Conservation (phyloP, 1,139 yeast genomes). For the Scheffersomyces quercinus region DNA sequence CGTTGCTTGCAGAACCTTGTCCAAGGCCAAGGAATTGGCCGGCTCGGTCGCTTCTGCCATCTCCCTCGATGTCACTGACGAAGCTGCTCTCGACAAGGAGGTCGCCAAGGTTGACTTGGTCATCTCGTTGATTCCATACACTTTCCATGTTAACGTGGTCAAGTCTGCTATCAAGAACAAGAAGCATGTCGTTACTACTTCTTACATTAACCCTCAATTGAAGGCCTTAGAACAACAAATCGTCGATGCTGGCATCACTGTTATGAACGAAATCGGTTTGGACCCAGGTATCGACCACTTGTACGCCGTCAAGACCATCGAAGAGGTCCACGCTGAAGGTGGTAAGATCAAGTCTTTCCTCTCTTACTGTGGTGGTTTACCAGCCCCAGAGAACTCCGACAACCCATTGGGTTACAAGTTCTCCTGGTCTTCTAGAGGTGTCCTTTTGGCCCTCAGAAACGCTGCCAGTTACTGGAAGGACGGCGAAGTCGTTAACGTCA, state of each 20-base stretch:
- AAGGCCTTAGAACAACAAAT: conserved; percentile 76
- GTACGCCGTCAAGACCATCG: conserved; percentile 96
- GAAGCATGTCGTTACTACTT: conserved; percentile 93
- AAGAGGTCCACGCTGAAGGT: conserved; percentile 87
- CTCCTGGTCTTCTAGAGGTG: conserved; percentile 99
- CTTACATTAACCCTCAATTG: conserved; percentile 92
- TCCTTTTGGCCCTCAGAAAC: conserved; percentile 90
- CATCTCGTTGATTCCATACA: conserved; percentile 94
- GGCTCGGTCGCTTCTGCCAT: conserved; percentile 78
- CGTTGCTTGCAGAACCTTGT: conserved; percentile 91
- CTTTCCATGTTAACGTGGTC: conserved; percentile 88
- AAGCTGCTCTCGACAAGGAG: conserved; percentile 70
- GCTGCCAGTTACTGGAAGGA: conserved; percentile 86
- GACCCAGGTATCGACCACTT: conserved; percentile 99
- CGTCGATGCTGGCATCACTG: conserved; percentile 82
- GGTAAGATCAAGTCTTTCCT: conserved; percentile 94
- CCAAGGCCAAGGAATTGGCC: conserved; percentile 85
- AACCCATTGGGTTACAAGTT: conserved; percentile 98
- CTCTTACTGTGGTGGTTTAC: conserved; percentile 98
- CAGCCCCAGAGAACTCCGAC: conserved; percentile 96
- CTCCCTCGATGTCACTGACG: conserved; percentile 84
- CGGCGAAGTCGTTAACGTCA: conserved; percentile 77
- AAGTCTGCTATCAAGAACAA: conserved; percentile 89
- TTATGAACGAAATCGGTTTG: conserved; percentile 91
- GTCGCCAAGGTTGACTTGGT: conserved; percentile 81